Conservation (phyloP, 1,284 basidiomycete species). For the Ustilago curta region DNA sequence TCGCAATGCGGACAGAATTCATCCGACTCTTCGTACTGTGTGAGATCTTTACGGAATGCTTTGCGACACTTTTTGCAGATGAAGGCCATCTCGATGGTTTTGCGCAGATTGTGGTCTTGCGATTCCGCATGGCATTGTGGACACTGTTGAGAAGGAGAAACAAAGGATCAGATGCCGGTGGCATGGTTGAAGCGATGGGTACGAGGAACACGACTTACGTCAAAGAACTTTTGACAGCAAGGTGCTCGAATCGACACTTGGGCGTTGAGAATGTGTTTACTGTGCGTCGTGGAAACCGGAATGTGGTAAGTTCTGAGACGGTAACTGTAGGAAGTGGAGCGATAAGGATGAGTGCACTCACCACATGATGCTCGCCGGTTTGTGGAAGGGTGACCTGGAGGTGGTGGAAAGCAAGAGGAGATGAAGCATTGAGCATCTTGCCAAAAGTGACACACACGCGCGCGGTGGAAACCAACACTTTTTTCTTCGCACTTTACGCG, state of each 20-base stretch:
- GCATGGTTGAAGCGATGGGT: not conserved
- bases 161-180: not conserved
- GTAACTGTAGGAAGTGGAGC: too few relatives aligned
- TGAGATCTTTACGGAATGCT: slow-evolving; percentile 95
- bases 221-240: slow-evolving; percentile 68
- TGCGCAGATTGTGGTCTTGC: slow-evolving; percentile 79
- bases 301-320: too few relatives aligned
- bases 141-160: slow-evolving; percentile 73
- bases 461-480: slow-evolving; percentile 35
- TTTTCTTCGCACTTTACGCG: slow-evolving; percentile 23
- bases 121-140: slow-evolving; percentile 88
- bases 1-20: slow-evolving; percentile 98
- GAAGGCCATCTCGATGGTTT: slow-evolving; percentile 90
- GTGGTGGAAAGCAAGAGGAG: not conserved
- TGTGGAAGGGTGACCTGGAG: not conserved
- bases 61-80: slow-evolving; percentile 98
- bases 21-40: slow-evolving; percentile 89
- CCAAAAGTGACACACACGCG: slow-evolving; percentile 14
- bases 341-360: not conserved
- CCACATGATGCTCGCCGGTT: slow-evolving; percentile 18
- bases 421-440: not conserved
- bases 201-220: slow-evolving; percentile 46
- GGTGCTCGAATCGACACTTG: slow-evolving; percentile 68
- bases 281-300: slow-evolving; percentile 12
- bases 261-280: slow-evolving; percentile 69